Percentiles rank a stretch among this genome's conserved stretches.
Conservation (phyloP, 768 basidiomycete genomes). For the Kwoniella mangroviensis region DNA sequence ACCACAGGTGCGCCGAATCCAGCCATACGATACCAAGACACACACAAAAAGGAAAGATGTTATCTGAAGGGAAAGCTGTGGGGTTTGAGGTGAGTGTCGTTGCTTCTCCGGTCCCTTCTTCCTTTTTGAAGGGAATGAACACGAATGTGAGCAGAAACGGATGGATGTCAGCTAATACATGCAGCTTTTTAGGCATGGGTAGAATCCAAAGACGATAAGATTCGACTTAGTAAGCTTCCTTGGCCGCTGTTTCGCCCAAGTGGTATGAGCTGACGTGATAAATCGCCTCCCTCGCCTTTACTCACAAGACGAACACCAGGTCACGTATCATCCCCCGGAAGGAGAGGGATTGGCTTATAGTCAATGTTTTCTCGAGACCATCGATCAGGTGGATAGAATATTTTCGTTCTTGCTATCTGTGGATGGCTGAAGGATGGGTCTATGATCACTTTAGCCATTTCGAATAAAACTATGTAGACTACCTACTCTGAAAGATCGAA, state of each 20-base stretch:
- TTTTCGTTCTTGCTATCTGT: background rate
- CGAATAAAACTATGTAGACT: no score
- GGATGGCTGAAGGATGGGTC: no score
- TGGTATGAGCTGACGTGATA: no score
- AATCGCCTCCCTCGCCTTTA: background rate
- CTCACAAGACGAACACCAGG: conserved; percentile 6
- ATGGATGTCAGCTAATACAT: no score
- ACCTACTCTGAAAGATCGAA: no score
- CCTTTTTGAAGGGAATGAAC: no score
- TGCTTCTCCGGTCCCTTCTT: background rate
- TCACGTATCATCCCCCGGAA: background rate
- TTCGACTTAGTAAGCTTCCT: background rate
- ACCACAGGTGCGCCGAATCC: no score
- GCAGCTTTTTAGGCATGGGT: conserved; percentile 4
- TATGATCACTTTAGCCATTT: no score
- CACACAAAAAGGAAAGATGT: background rate
- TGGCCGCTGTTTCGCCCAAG: no score
- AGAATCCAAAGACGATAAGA: background rate
- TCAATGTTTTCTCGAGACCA: conserved; percentile 8
- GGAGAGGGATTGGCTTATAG: background rate
- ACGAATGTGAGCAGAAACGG: no score
- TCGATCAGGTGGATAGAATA: background rate
- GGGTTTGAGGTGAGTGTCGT: conserved; percentile 1
- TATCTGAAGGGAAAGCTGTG: background rate
- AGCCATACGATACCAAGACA: no score